Percentiles rank a stretch among this genome's conserved stretches.
These are phyloP conservation scores for Lachnellula occidentalis DNA, from an alignment of 2,329 filamentous ascomycete genomes.

Conservation along the genomic window DNA sequence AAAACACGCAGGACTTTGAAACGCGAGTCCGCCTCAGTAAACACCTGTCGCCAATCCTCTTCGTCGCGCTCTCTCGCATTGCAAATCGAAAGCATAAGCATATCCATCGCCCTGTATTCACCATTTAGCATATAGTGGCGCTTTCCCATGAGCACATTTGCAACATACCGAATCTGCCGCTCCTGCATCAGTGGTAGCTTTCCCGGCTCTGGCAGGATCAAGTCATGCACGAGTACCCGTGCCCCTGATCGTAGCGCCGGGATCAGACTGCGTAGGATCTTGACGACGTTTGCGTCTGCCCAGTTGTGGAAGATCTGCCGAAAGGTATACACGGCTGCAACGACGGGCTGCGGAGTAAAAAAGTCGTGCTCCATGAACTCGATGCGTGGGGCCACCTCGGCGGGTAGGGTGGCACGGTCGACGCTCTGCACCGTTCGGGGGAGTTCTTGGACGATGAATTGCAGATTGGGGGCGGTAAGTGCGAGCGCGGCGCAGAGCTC, in stretches of 20 bases:
- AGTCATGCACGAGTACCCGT: slow-evolving; percentile 31
- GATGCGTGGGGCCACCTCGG: slow-evolving; percentile 17
- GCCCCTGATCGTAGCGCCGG: slow-evolving; percentile 38
- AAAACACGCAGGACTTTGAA: slow-evolving; percentile 49
- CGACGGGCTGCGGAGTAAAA: slow-evolving; percentile 37
- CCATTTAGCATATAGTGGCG: neutral
- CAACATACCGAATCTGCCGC: slow-evolving; percentile 6
- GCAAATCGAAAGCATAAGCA: slow-evolving; percentile 47
- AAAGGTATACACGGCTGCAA: slow-evolving; percentile 40
- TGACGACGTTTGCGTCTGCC: slow-evolving; percentile 36
- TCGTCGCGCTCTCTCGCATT: slow-evolving; percentile 43
- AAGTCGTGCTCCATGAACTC: slow-evolving; percentile 37
- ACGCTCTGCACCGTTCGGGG: slow-evolving; percentile 24
- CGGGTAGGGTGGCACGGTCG: slow-evolving; percentile 5
- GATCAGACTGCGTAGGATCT: slow-evolving; percentile 34
- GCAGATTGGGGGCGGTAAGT: slow-evolving; percentile 16
- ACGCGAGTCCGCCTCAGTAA: slow-evolving; percentile 40
- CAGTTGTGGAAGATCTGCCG: slow-evolving; percentile 45
- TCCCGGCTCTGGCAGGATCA: slow-evolving; percentile 8
- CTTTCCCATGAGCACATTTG: neutral
- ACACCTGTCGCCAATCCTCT: slow-evolving; percentile 41
- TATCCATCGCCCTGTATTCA: slow-evolving; percentile 30
- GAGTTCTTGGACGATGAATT: slow-evolving; percentile 23
- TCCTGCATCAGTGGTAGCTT: slow-evolving; percentile 3
- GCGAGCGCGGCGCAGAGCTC: slow-evolving; percentile 21